Percentiles rank a stretch among this genome's conserved stretches.
Conservation (phyloP, 345 rosid genomes). For the Ceriops zippeliana region DNA sequence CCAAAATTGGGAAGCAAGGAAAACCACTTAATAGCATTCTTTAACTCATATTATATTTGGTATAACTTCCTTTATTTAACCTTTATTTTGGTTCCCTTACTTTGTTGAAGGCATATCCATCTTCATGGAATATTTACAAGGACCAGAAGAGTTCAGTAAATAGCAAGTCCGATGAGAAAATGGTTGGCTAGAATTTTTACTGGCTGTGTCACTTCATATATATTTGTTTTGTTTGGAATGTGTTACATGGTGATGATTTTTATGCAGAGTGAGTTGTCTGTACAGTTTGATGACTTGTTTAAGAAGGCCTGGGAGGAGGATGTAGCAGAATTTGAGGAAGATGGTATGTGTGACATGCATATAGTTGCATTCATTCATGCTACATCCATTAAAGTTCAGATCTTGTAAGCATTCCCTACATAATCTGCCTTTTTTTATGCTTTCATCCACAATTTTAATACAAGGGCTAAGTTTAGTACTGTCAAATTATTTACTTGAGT, state of each 20-base stretch:
- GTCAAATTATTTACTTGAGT: too few relatives aligned
- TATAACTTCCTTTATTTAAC: not conserved
- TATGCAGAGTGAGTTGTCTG: slow-evolving; percentile 69
- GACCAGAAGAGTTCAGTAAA: slow-evolving; percentile 45
- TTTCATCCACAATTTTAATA: too few relatives aligned
- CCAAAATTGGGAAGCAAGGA: too few relatives aligned
- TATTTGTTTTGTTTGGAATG: slow-evolving; percentile 1
- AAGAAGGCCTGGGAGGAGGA: slow-evolving; percentile 93
- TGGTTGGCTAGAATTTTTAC: slow-evolving; percentile 48
- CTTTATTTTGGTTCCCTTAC: slow-evolving; percentile 10
- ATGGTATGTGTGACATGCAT: slow-evolving; percentile 40
- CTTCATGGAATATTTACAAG: slow-evolving; percentile 63
- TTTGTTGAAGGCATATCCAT: slow-evolving; percentile 58
- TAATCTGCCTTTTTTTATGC: too few relatives aligned
- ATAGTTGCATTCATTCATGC: not conserved
- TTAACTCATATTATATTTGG: slow-evolving; percentile 4
- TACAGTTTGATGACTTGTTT: slow-evolving; percentile 87
- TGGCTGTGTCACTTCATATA: not conserved
- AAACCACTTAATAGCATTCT: not conserved
- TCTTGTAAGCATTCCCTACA: not conserved
- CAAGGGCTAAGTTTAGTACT: too few relatives aligned
- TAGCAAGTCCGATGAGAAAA: slow-evolving; percentile 43
- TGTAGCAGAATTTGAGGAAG: slow-evolving; percentile 44
- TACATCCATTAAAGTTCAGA: not conserved
- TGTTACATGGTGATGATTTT: slow-evolving; percentile 13